Evolutionary conservation across 2,329 filamentous ascomycete species (phyloP).

Genomic region (Pseudocercospora crystallina): DNA sequence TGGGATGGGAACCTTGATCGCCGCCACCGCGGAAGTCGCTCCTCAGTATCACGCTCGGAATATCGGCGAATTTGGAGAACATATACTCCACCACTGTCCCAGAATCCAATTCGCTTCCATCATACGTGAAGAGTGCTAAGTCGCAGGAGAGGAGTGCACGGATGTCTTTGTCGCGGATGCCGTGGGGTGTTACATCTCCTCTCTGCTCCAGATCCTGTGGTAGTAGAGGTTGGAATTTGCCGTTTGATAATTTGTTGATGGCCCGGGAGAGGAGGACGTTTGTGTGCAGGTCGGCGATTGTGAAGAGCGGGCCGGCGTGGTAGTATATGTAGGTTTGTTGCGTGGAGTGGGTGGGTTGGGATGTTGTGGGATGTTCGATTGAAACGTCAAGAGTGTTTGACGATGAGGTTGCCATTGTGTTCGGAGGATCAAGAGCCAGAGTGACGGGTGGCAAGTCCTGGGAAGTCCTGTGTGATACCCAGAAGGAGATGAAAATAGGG

Average conservation of each 20-base stretch:
- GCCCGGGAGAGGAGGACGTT: constrained; percentile 17
- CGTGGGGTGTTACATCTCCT: constrained; percentile 17
- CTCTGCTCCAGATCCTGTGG: constrained; percentile 20
- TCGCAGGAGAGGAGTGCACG: constrained; percentile 16
- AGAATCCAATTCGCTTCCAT: constrained; percentile 19
- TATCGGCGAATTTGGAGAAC: constrained; percentile 19
- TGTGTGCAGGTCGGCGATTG: constrained; percentile 14
- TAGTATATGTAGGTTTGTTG: constrained; percentile 15
- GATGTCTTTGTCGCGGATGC: constrained; percentile 22
- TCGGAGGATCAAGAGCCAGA: too few relatives aligned
- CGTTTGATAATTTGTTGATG: constrained; percentile 8
- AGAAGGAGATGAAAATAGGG: too few relatives aligned
- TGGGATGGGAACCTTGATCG: constrained; percentile 11
- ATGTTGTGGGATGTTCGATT: not conserved
- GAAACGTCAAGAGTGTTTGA: too few relatives aligned
- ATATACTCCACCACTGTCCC: constrained; percentile 21
- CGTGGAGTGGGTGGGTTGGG: not conserved
- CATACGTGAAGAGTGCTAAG: constrained; percentile 17
- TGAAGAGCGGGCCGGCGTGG: constrained; percentile 21
- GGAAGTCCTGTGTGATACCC: too few relatives aligned
- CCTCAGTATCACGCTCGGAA: constrained; percentile 17
- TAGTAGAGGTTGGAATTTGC: constrained; percentile 14
- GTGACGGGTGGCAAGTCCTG: too few relatives aligned
- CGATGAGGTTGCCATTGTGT: too few relatives aligned
- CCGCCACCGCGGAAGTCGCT: constrained; percentile 18